Base-by-base conservation (phyloP, 1,284 basidiomycete genomes). In the Boletus putidus region DNA sequence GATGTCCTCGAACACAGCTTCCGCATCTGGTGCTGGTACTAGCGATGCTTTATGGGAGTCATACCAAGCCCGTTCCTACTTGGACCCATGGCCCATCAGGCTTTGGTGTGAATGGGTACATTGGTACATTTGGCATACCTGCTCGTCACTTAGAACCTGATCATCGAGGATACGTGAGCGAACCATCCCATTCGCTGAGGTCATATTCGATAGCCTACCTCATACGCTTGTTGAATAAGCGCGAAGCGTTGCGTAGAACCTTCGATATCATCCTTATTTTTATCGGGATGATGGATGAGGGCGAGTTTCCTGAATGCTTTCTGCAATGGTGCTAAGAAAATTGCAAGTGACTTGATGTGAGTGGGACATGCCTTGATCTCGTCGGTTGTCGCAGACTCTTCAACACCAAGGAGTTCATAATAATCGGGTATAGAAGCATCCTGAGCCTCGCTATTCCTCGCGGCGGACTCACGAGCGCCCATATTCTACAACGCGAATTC, bases 51-150 rank as follows among this genome's bases (percentile, higher is more conserved):
- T 85, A 73, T 98, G 96, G n/a, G 88, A 88, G 73, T 99, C 96
- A 73, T 99, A 99, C 92, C 96, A 99, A 44, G 96, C 95, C 62
- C 96, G 82, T 81, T 99, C 96, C 92, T 95, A 83, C 78, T 80
- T 78, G 70, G 68, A 62, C 60, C 31, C 64, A 64, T 16, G 44
- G 10, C n/a, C n/a, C 31, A 59, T 73, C 55, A 74, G 59, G 49
- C 43, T 51, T 47, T 42, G 36, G n/a, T 29, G 43, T 27, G 10
- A 21, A 42, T 23, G 21, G 9, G n/a, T 8, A 55, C 63, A 55
- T 53, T 31, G 48, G 31, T 40, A 52, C 35, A 52, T 49, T 36
- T 20, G 40, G 62, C 84, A 75, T 75, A 93, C 94, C 81, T 96
- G 93, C 56, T 95, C 92, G 71, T 97, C 95, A 66, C 91, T 93